phyloP scores from a whole-genome alignment of 148 eudicot species.

The Agrostemma githago region DNA sequence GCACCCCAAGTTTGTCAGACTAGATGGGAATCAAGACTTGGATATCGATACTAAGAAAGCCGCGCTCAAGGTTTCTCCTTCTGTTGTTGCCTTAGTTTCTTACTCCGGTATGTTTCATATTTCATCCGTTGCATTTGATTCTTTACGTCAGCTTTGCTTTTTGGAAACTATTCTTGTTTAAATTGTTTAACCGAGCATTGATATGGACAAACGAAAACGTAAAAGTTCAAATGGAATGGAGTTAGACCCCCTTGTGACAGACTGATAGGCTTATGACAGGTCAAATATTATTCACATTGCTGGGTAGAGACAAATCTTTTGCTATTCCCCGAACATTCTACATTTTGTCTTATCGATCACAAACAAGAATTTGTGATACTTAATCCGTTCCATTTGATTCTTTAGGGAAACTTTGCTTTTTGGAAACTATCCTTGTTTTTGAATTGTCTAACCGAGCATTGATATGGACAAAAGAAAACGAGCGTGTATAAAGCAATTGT shows the following conservation, averaged over 20 bases:
- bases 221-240: too few relatives aligned
- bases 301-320: too few relatives aligned
- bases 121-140: not conserved
- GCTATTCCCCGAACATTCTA: too few relatives aligned
- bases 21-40: not conserved
- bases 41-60: constrained; percentile 13
- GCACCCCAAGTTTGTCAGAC: not conserved
- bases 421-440: too few relatives aligned
- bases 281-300: too few relatives aligned
- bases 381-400: too few relatives aligned
- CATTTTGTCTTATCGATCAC: too few relatives aligned
- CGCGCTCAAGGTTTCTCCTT: constrained; percentile 6
- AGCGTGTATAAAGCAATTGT: not conserved
- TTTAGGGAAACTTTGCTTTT: too few relatives aligned
- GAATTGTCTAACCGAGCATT: not conserved
- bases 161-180: not conserved
- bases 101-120: constrained; percentile 6
- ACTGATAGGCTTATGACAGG: too few relatives aligned
- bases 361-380: too few relatives aligned
- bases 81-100: constrained; percentile 17
- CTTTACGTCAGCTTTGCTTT: not conserved
- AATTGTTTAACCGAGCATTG: not conserved
- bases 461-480: not conserved
- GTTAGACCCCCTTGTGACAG: too few relatives aligned
- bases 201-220: too few relatives aligned